Conservation (phyloP, 352 stramenopile species). For the Globisporangium recalcitrans region DNA sequence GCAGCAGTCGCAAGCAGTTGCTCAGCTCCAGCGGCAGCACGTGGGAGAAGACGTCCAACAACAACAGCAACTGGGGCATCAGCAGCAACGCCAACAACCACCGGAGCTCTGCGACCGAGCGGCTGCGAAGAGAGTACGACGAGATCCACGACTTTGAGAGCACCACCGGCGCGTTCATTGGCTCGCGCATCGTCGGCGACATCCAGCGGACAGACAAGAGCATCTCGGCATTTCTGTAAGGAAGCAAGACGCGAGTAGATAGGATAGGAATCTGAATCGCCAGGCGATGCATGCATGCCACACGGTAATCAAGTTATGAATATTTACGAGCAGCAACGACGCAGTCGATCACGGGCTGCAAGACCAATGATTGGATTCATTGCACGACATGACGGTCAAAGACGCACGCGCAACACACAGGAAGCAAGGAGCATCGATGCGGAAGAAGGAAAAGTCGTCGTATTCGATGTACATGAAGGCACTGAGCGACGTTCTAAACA, state of each 20-base stretch:
- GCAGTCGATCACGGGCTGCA: neutral
- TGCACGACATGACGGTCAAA: too few relatives aligned
- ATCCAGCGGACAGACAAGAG: conserved; percentile 5
- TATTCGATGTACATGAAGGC: neutral
- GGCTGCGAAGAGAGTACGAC: conserved; percentile 12
- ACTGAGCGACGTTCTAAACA: too few relatives aligned
- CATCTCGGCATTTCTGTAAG: conserved; percentile 14
- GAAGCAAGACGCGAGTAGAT: neutral
- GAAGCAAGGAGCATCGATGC: neutral
- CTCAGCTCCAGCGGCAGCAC: conserved; percentile 13
- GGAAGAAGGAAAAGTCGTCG: too few relatives aligned
- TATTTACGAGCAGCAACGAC: conserved; percentile 1
- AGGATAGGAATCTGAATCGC: neutral
- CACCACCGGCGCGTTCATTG: conserved; percentile 9
- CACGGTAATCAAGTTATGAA: neutral
- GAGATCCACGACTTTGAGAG: conserved; percentile 14
- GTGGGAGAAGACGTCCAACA: conserved; percentile 10
- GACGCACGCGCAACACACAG: too few relatives aligned
- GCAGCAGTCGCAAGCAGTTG: conserved; percentile 11
- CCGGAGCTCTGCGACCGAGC: conserved; percentile 8
- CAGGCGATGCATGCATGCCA: neutral
- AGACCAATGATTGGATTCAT: neutral
- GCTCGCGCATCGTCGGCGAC: conserved; percentile 15
- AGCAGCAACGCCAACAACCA: conserved; percentile 2
- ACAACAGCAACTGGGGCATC: conserved; percentile 11